A percentile compares a stretch with the other conserved stretches of the same genome.
Evolutionary conservation across 805 yeast genomes (phyloP).

Genomic region (Debaryomyces maramus): DNA sequence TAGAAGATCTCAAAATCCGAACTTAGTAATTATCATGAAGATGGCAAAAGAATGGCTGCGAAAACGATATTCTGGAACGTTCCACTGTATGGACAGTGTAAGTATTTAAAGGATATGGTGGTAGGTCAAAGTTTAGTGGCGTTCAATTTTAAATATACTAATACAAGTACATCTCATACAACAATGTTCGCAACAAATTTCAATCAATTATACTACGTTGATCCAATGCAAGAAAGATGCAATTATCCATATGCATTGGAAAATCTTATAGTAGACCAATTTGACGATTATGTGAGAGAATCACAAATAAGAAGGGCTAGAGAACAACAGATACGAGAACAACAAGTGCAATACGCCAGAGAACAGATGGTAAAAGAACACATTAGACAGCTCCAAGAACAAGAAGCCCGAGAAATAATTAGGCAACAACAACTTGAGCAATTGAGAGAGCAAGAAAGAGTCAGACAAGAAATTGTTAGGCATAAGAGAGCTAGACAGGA

Average conservation of each 20-base stretch:
- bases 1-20: slow-evolving; percentile 1
- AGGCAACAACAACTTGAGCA: not conserved
- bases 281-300: not conserved
- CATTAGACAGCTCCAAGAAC: not conserved
- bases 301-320: not conserved
- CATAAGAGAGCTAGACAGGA: not conserved
- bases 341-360: not conserved
- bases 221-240: not conserved
- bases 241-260: not conserved
- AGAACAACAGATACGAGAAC: not conserved
- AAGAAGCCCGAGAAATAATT: not conserved
- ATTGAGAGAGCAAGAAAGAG: not conserved
- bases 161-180: not conserved
- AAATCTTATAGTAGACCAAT: not conserved
- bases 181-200: not conserved
- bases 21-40: not conserved
- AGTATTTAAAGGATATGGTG: not conserved
- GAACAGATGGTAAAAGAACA: not conserved
- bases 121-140: too few species aligned
- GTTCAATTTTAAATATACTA: not conserved
- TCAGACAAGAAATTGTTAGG: not conserved
- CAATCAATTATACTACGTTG: not conserved
- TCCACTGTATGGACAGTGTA: not conserved
- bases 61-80: slow-evolving; percentile 1
- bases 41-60: slow-evolving; percentile 5